Evolutionary conservation across 2,329 filamentous ascomycete species (phyloP), one percentile per base, ranked within the genome.

Genomic region (Botryotinia narcissicola): DNA sequence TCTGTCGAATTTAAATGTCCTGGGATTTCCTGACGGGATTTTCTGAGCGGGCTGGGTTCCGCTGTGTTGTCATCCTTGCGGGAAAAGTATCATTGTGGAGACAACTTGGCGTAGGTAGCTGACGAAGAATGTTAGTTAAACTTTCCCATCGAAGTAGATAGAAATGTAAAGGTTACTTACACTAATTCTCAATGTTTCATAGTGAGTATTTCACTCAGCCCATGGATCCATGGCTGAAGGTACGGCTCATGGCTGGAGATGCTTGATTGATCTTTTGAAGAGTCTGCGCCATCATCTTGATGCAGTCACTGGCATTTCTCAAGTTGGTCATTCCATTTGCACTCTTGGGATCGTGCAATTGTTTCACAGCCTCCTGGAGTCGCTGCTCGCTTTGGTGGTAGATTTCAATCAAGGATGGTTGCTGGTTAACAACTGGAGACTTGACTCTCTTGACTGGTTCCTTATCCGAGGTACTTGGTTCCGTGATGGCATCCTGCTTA

Each of bases 251-350:
- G 25, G 62, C 67, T 2, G 75, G 75, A 29, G 75, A 74, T 32
- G 76, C 73, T 18, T 69, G 66, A 73, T 76, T 77, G 57, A 80
- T 78, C 29, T 75, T 72, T 48, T 78, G 77, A 59, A 77, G 77
- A 22, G 76, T 78, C 66, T 78, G 75, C 42, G 75, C 78, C 78
- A 81, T 80, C 74, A 78, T 75, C 72, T 78, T 78, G 59, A 81
- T 77, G 72, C 75, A 79, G 25, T 80, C 75, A 68, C 62, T 74
- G 22, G 79, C 78, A 61, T 75, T 78, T 46, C 76, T 74, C 61
- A 80, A 75, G 29, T 78, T 70, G 18, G 68, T 51, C 75, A 79
- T 75, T 37, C 78, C 80, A 25, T 78, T 75, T 42, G 74, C 61
- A 63, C 75, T 73, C 71, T 69, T 76, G n/a, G 78, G 78, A 51